phyloP scores from a whole-genome alignment of 768 basidiomycete species.

The Trametes elegans region DNA sequence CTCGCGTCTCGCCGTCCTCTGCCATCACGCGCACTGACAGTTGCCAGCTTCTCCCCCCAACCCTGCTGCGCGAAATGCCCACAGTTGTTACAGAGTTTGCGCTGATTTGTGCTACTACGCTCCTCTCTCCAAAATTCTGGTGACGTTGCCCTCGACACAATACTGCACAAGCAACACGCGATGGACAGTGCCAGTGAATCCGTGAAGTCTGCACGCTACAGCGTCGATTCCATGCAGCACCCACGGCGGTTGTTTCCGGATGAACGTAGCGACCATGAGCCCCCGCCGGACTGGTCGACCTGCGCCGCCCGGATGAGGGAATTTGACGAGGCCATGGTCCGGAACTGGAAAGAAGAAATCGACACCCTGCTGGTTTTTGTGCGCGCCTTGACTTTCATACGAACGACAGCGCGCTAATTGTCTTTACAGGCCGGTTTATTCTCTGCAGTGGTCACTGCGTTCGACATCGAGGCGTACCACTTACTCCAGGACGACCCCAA shows the following conservation, averaged over 20 bases:
- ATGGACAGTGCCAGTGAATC: background rate
- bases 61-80: no score
- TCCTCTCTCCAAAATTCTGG: no score
- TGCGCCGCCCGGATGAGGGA: background rate
- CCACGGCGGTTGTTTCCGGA: background rate
- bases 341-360: slow-evolving; percentile 26
- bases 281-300: background rate
- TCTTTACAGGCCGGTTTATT: slow-evolving; percentile 22
- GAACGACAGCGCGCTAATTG: background rate
- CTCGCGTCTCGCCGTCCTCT: no score
- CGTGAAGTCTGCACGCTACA: background rate
- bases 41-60: no score
- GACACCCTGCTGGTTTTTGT: slow-evolving; percentile 28
- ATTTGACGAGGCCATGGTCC: slow-evolving; percentile 6
- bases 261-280: background rate
- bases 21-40: no score
- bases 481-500: slow-evolving; percentile 10
- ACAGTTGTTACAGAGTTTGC: no score
- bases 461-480: slow-evolving; percentile 22
- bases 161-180: no score
- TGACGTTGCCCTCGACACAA: no score
- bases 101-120: no score
- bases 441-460: slow-evolving; percentile 25
- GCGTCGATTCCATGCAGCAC: no score
- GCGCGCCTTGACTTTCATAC: background rate